Conservation (phyloP, 2,329 filamentous ascomycete species). For the Pseudocercospora vitis region DNA sequence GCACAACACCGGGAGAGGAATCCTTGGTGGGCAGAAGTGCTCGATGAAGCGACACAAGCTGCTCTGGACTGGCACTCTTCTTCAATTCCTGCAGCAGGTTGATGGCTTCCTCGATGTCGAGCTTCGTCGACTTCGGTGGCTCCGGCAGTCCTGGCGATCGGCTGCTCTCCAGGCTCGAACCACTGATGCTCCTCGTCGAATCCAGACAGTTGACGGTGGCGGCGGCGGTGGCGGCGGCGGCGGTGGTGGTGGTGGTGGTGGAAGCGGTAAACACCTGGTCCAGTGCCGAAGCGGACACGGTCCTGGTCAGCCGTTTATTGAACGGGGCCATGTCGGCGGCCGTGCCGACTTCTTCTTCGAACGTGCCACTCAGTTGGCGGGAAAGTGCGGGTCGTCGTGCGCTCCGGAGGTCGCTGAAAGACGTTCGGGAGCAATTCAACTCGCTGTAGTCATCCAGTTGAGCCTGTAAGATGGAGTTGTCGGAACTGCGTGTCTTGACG, state of each 20-base stretch:
- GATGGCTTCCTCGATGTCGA: slow-evolving; percentile 49
- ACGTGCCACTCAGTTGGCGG: slow-evolving; percentile 15
- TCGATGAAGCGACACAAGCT: slow-evolving; percentile 46
- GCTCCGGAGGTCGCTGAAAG: slow-evolving; percentile 13
- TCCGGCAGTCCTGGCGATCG: slow-evolving; percentile 11
- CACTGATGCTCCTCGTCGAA: slow-evolving; percentile 10
- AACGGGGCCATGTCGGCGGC: slow-evolving; percentile 10
- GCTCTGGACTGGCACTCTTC: slow-evolving; percentile 50
- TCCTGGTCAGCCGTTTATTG: slow-evolving; percentile 13
- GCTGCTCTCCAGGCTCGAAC: slow-evolving; percentile 3
- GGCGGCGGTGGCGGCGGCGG: too few relatives aligned
- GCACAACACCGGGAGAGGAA: slow-evolving; percentile 22
- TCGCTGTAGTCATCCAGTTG: slow-evolving; percentile 5
- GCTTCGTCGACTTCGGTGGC: slow-evolving; percentile 28
- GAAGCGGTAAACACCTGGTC: slow-evolving; percentile 14
- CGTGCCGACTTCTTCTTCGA: slow-evolving; percentile 9
- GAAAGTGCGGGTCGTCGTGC: slow-evolving; percentile 6
- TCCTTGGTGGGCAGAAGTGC: slow-evolving; percentile 39
- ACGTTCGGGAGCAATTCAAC: slow-evolving; percentile 8
- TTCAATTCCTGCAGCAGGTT: slow-evolving; percentile 49
- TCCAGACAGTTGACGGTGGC: slow-evolving; percentile 22
- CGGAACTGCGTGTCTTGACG: slow-evolving; percentile 13
- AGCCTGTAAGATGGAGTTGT: slow-evolving; percentile 5
- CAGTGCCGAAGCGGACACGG: slow-evolving; percentile 15
- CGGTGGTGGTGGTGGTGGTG: too few relatives aligned